phyloP scores from a whole-genome alignment of 306 rosid species.

The Vicia faba region DNA sequence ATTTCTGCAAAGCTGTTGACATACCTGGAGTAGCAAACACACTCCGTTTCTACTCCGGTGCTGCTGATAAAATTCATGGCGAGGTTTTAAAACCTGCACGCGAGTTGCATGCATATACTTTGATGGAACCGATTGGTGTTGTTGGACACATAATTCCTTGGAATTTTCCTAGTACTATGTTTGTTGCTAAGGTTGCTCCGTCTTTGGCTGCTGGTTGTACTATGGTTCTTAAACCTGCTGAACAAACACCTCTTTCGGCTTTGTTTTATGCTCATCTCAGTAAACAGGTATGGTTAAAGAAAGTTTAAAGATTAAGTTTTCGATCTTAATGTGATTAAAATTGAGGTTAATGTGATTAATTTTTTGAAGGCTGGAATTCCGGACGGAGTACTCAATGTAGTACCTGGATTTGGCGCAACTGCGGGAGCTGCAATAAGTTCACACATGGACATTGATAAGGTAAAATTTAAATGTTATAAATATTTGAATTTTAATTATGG shows the following conservation, averaged over 20 bases:
- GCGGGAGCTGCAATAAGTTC: conserved; percentile 77
- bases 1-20: conserved; percentile 44
- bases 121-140: conserved; percentile 80
- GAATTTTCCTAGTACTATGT: conserved; percentile 71
- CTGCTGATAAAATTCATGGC: conserved; percentile 90
- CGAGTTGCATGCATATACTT: conserved; percentile 65
- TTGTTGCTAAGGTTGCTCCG: conserved; percentile 62
- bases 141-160: conserved; percentile 90
- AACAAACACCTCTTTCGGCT: conserved; percentile 89
- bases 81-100: conserved; percentile 58
- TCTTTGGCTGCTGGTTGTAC: conserved; percentile 93
- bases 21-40: conserved; percentile 51
- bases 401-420: conserved; percentile 77
- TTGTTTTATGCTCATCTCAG: conserved; percentile 79
- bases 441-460: conserved; percentile 90
- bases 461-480: conserved; percentile 24
- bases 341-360: background rate
- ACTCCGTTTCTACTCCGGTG: conserved; percentile 82
- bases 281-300: conserved; percentile 51
- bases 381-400: conserved; percentile 81
- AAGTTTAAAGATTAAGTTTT: background rate
- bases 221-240: conserved; percentile 82
- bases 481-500: background rate
- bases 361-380: conserved; percentile 81
- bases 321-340: background rate